These are phyloP conservation scores for Emericellopsis terricola DNA, from an alignment of 495 filamentous ascomycete species.

Conservation along the genomic window DNA sequence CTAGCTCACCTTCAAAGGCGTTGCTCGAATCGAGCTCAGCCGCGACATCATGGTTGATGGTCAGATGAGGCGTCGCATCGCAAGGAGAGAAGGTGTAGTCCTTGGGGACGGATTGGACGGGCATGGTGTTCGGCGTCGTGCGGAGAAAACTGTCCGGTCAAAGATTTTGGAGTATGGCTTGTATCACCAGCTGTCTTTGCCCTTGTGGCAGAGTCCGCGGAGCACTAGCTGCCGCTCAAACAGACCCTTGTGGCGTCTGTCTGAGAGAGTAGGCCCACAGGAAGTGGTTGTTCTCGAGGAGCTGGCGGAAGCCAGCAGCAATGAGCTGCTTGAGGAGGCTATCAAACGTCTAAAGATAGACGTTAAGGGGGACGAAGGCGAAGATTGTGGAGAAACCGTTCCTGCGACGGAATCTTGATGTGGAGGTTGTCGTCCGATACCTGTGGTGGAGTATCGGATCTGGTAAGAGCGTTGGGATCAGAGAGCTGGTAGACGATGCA, in stretches of 20 bases:
- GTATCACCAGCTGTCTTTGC: slow-evolving; percentile 6
- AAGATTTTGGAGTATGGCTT: slow-evolving; percentile 1
- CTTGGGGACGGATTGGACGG: slow-evolving; percentile 59
- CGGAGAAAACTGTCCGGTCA: neutral
- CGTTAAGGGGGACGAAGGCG: slow-evolving; percentile 83
- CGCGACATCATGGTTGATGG: slow-evolving; percentile 91
- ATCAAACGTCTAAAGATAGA: slow-evolving; percentile 35
- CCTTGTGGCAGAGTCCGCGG: slow-evolving; percentile 23
- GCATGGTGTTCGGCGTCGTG: slow-evolving; percentile 44
- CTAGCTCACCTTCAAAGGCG: slow-evolving; percentile 95
- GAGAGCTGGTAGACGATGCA: neutral
- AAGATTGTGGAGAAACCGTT: slow-evolving; percentile 64
- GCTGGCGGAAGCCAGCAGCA: slow-evolving; percentile 41
- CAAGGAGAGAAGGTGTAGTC: slow-evolving; percentile 68
- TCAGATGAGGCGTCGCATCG: slow-evolving; percentile 66
- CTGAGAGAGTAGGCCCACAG: slow-evolving; percentile 94
- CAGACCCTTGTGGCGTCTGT: slow-evolving; percentile 75
- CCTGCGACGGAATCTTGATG: slow-evolving; percentile 78
- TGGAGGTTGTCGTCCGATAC: slow-evolving; percentile 77
- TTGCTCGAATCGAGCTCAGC: slow-evolving; percentile 89
- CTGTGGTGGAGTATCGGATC: slow-evolving; percentile 66
- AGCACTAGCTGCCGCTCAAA: slow-evolving; percentile 67
- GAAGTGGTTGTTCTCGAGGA: slow-evolving; percentile 26
- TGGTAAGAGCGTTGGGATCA: slow-evolving; percentile 32
- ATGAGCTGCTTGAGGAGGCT: slow-evolving; percentile 11